Base-by-base conservation (phyloP, 2,329 filamentous ascomycete genomes). In the Epichloe amarillans region DNA sequence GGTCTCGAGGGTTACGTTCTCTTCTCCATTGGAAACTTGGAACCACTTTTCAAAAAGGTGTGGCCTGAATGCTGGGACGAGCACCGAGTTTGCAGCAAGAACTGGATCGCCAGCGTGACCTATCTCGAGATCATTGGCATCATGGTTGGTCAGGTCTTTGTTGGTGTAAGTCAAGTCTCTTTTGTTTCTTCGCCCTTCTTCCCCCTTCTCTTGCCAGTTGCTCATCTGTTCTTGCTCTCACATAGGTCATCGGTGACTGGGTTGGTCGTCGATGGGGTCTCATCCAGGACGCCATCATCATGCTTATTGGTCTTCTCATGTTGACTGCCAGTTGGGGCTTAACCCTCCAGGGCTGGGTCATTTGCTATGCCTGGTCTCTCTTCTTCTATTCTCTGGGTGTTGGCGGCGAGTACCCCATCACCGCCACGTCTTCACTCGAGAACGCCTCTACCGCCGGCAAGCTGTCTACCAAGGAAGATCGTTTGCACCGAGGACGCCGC, bases 61-160 rank as follows among this genome's bases (percentile, higher is more conserved):
- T 97, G 91, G 77, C 79, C 82, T 1, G 59, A 70, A 3, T 97
- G 91, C 73, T 97, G 91, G 91, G 74, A 72, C 12, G 71, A 73
- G 23, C 67, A 76, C 53, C 66, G 73, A 3, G 82, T 79, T 30
- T 97, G 91, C 72, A 79, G 80, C 62, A 67, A 78, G 58, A 86
- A 87, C 57, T 96, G 91, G 91, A 71, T 91, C 37, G 78, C 84
- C 54, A 80, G 88, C 41, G 82, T 97, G 42, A 87, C 89, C 23
- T 96, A 96, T 62, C 82, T 97, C 46, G 91, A 97, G 65, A 89
- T 96, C 59, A 78, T 85, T 59, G 91, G 91, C 71, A 97, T 97
- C 69, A 97, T 97, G 72, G 80, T 91, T 56, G 91, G 90, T 60
- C 91, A 97, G 70, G 82, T 94, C 50, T 72, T 85, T 30, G 90